These are phyloP conservation scores for Camellia granthamiana DNA, from an alignment of 148 eudicot genomes.

Conservation along the genomic window DNA sequence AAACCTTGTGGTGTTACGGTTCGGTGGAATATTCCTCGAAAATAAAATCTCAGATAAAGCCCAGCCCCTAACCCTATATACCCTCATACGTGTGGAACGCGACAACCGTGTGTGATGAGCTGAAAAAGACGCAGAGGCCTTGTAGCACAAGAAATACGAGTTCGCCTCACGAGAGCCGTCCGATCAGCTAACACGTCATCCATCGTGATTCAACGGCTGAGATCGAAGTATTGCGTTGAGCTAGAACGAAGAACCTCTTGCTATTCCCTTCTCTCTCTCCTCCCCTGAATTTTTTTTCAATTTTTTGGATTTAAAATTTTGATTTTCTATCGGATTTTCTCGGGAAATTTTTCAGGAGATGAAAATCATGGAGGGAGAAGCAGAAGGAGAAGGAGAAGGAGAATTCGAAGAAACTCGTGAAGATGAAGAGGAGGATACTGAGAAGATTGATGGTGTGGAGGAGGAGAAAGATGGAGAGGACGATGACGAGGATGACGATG, in stretches of 20 bases:
- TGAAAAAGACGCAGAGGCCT: constrained; percentile 19
- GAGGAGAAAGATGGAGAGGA: constrained; percentile 25
- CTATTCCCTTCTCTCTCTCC: constrained; percentile 17
- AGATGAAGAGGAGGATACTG: constrained; percentile 18
- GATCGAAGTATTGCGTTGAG: constrained; percentile 30
- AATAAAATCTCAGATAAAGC: neutral
- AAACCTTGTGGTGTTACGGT: too few relatives aligned
- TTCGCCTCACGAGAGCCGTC: constrained; percentile 31
- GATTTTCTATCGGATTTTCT: constrained; percentile 4
- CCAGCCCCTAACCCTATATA: constrained; percentile 29
- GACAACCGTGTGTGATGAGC: constrained; percentile 12
- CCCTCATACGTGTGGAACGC: constrained; percentile 44
- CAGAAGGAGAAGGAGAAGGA: too few relatives aligned
- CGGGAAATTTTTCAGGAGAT: constrained; percentile 15
- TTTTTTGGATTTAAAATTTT: constrained; percentile 16
- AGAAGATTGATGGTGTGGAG: constrained; percentile 26
- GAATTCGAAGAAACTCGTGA: constrained; percentile 31
- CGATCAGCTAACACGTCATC: constrained; percentile 52
- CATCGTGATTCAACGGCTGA: constrained; percentile 49
- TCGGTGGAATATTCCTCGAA: neutral
- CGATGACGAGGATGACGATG: constrained; percentile 31
- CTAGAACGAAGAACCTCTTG: constrained; percentile 29
- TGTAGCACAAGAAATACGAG: constrained; percentile 20
- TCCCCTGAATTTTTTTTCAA: constrained; percentile 13
- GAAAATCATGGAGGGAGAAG: constrained; percentile 22